Conservation (phyloP, 1,284 basidiomycete genomes). For the Peniophora sp. region DNA sequence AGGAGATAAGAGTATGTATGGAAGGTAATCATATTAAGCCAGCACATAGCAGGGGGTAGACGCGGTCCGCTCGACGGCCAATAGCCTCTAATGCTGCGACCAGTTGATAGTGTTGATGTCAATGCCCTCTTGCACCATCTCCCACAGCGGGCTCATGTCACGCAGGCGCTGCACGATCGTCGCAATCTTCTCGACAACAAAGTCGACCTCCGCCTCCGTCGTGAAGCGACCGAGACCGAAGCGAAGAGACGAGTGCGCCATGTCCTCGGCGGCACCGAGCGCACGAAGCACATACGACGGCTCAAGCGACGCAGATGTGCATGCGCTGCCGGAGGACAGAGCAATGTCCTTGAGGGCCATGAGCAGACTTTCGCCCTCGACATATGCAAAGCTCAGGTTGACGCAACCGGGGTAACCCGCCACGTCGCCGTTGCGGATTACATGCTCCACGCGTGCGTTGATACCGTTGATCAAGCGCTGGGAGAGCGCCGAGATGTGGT, state of each 20-base stretch:
- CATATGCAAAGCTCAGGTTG: conserved; percentile 94
- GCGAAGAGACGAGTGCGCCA: conserved; percentile 96
- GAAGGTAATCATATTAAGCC: no score
- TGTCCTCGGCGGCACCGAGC: conserved; percentile 89
- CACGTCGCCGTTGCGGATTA: conserved; percentile 90
- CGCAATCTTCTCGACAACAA: conserved; percentile 87
- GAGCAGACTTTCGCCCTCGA: conserved; percentile 94
- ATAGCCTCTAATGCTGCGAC: conserved; percentile 53
- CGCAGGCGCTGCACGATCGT: conserved; percentile 71
- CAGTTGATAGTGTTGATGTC: conserved; percentile 92
- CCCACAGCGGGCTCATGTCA: conserved; percentile 89
- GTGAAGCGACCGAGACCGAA: conserved; percentile 99
- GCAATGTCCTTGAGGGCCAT: conserved; percentile 99
- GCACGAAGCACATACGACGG: conserved; percentile 73
- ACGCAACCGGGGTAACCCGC: conserved; percentile 89
- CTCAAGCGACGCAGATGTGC: conserved; percentile 96
- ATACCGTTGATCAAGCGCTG: conserved; percentile 81
- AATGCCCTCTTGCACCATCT: conserved; percentile 98
- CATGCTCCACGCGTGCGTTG: conserved; percentile 78
- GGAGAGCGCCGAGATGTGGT: conserved; percentile 69
- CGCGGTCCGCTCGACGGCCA: background rate
- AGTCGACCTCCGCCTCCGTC: conserved; percentile 95
- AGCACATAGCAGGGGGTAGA: background rate
- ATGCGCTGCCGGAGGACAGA: conserved; percentile 95
- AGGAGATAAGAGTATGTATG: no score